A percentile compares a stretch with the other conserved stretches of the same genome.
Evolutionary conservation across 257 asterid genomes (phyloP).

Genomic region (Anisodus acutangulus): DNA sequence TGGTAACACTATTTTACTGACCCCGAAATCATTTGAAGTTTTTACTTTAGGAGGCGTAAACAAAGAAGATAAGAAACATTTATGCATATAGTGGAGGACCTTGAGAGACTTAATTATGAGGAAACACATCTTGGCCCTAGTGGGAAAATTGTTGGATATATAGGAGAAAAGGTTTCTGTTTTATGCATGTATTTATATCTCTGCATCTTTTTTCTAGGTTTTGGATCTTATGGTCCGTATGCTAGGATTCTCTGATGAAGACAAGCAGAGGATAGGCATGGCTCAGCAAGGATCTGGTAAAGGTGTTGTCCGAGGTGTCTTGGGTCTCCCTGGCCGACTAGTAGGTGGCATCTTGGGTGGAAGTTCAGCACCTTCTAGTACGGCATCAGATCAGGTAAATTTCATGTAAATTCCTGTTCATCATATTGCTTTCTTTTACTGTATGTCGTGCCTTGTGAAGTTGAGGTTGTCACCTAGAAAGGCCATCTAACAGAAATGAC

Average conservation of each 20-base stretch:
- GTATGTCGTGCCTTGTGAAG: neutral
- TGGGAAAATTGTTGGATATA: neutral
- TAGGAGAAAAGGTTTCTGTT: neutral
- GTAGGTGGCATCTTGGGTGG: conserved; percentile 93
- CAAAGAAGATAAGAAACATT: neutral
- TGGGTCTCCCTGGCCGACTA: conserved; percentile 91
- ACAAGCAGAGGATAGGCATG: conserved; percentile 84
- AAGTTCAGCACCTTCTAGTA: conserved; percentile 54
- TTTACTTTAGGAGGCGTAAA: neutral
- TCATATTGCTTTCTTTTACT: conserved; percentile 12
- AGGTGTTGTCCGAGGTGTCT: conserved; percentile 95
- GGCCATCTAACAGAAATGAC: neutral
- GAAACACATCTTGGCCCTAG: neutral
- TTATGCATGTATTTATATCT: neutral
- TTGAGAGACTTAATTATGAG: conserved; percentile 2
- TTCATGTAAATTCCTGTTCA: neutral
- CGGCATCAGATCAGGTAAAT: conserved; percentile 78
- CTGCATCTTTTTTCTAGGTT: conserved; percentile 54
- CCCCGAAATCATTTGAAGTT: neutral
- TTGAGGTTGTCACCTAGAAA: neutral
- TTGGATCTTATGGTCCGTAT: conserved; percentile 94
- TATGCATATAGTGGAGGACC: neutral
- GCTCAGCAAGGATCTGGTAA: conserved; percentile 91
- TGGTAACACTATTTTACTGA: neutral
- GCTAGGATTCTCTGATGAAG: conserved; percentile 98